Evolutionary conservation across 768 basidiomycete species (phyloP).

Genomic region (Dictyophora rubrovolvata): DNA sequence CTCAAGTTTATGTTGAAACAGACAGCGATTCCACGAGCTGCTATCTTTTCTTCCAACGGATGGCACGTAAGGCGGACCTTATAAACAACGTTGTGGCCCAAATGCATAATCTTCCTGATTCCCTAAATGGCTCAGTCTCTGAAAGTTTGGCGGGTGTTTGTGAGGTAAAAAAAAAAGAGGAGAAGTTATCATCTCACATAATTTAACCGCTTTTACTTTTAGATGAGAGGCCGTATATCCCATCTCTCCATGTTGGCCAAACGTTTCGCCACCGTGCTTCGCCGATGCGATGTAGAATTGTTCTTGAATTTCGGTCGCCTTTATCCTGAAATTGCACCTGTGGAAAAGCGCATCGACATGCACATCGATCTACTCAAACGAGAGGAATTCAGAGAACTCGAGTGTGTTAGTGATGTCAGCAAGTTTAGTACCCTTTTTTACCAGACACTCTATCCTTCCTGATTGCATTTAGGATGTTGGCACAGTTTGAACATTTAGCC

Average conservation of each 20-base stretch:
- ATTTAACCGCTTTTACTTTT: not conserved
- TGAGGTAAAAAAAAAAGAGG: slow-evolving; percentile 47
- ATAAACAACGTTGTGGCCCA: slow-evolving; percentile 77
- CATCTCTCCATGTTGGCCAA: slow-evolving; percentile 76
- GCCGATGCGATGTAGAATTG: slow-evolving; percentile 69
- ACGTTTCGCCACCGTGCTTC: slow-evolving; percentile 79
- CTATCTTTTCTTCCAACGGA: slow-evolving; percentile 86
- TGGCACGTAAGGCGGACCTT: slow-evolving; percentile 79
- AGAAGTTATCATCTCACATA: not conserved
- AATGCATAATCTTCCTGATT: slow-evolving; percentile 74
- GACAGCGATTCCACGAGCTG: slow-evolving; percentile 85
- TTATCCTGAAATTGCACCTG: slow-evolving; percentile 71
- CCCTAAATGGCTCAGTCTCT: slow-evolving; percentile 70
- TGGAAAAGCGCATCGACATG: slow-evolving; percentile 89
- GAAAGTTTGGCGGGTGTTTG: slow-evolving; percentile 90
- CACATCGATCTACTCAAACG: slow-evolving; percentile 76
- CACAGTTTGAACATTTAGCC: slow-evolving; percentile 87
- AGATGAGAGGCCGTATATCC: slow-evolving; percentile 81
- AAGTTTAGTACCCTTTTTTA: slow-evolving; percentile 35
- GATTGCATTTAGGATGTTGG: slow-evolving; percentile 57
- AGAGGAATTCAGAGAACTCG: slow-evolving; percentile 89
- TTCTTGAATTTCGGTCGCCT: slow-evolving; percentile 82
- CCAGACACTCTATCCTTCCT: not conserved
- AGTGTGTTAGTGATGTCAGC: slow-evolving; percentile 82
- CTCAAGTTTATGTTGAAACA: slow-evolving; percentile 79